Evolutionary conservation across 2,329 filamentous ascomycete genomes (phyloP), one percentile per base, ranked within the genome.

Genomic region (Cylindrodendrum hubeiense): DNA sequence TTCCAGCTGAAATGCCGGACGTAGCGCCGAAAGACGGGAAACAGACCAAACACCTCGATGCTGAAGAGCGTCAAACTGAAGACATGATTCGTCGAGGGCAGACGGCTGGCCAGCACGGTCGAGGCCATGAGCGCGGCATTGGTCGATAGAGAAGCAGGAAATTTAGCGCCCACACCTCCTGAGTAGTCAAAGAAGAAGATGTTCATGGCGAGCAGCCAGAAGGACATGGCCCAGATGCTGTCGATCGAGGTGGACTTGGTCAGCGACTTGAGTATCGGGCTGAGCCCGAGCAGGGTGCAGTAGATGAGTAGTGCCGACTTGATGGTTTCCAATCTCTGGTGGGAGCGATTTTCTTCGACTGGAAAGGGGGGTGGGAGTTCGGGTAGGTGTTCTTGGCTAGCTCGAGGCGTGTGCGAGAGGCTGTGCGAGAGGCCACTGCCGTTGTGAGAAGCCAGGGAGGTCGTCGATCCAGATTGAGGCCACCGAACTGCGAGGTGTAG

Each of bases 171-270:
- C 22, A 89, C 80, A 34, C 88, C 87, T 43, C 93, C 92, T 12
- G 93, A 93, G 79, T 99, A 99, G 84, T 99, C 96, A 76, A 98
- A 98, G 78, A 97, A 98, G 80, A 97, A 97, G 67, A 98, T 94
- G 79, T 99, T 99, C 81, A 98, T 95, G 74, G 93, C 89, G 67
- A 99, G 89, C 47, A 99, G 86, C 90, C 94, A 96, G 75, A 93
- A 95, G 54, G 93, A 96, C 84, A 99, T 92, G 63, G 96, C 94
- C 96, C 96, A 99, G 77, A 99, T 99, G 46, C 92, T 96, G 84
- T 99, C 96, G 60, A 89, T 92, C 8, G 93, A 95, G 5, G 95
- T 98, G 5, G 95, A 98, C 54, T 88, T 89, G 1, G 96, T 99
- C n/a, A 99, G 87, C 2, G 95, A 98, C 79, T 98, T 98, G 67